Conservation (phyloP, 805 yeast species). For the Suhomyces sp. region DNA sequence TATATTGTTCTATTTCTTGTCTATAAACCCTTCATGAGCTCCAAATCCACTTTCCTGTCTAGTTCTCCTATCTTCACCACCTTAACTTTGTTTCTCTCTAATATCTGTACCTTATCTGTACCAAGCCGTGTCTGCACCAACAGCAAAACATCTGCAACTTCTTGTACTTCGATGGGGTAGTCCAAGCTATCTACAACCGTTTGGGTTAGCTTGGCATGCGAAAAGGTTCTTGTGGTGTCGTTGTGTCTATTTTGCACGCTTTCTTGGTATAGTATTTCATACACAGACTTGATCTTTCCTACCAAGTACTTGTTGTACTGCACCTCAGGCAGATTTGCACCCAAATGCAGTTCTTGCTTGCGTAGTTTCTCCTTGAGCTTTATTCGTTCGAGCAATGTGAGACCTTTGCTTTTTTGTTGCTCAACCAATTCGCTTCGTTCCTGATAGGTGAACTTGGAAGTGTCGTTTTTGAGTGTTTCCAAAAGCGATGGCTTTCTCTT, state of each 20-base stretch:
- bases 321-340: slow-evolving; percentile 15
- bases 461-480: slow-evolving; percentile 27
- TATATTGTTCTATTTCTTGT: not conserved
- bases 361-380: slow-evolving; percentile 31
- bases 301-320: slow-evolving; percentile 21
- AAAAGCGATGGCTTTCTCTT: not conserved
- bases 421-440: slow-evolving; percentile 11
- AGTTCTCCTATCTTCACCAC: slow-evolving; percentile 26
- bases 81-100: slow-evolving; percentile 21
- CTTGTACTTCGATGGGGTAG: slow-evolving; percentile 29
- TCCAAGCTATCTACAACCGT: slow-evolving; percentile 32
- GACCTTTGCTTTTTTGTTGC: slow-evolving; percentile 21
- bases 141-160: slow-evolving; percentile 26
- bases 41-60: slow-evolving; percentile 27
- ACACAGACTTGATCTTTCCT: slow-evolving; percentile 29
- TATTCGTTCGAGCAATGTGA: slow-evolving; percentile 40
- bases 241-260: slow-evolving; percentile 3
- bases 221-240: slow-evolving; percentile 14
- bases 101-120: slow-evolving; percentile 16
- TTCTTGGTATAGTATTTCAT: slow-evolving; percentile 34
- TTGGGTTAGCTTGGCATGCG: slow-evolving; percentile 24
- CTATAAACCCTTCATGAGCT: not conserved
- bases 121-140: slow-evolving; percentile 19
- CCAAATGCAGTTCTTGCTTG: slow-evolving; percentile 6
- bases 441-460: slow-evolving; percentile 33